Evolutionary conservation across 306 rosid genomes (phyloP).

Genomic region (Echinosophora koreensis): DNA sequence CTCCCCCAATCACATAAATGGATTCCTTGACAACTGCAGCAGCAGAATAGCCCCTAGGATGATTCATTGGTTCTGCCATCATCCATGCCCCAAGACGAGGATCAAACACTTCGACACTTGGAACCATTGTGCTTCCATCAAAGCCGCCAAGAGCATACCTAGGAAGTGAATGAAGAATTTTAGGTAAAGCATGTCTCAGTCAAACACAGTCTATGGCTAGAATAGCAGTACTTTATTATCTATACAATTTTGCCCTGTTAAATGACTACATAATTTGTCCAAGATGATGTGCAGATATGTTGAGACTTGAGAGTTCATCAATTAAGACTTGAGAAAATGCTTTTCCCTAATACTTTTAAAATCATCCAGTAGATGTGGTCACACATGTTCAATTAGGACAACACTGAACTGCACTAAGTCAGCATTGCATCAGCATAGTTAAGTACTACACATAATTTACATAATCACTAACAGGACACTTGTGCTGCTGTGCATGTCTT

Average conservation of each 20-base stretch:
- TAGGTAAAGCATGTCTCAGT: no score
- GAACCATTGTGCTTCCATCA: no score
- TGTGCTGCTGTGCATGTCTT: slow-evolving; percentile 24
- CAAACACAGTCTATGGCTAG: background rate
- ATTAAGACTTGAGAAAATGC: slow-evolving; percentile 10
- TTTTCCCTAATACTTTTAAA: slow-evolving; percentile 2
- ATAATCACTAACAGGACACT: slow-evolving; percentile 5
- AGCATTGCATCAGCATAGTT: background rate
- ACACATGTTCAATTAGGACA: slow-evolving; percentile 27
- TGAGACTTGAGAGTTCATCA: slow-evolving; percentile 9
- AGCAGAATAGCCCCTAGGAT: no score
- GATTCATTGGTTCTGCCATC: no score
- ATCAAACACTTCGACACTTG: no score
- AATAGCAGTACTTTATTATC: slow-evolving; percentile 8
- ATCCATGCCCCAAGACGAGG: no score
- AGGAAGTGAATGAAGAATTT: no score
- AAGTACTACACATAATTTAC: background rate
- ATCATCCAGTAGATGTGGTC: background rate
- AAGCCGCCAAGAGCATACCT: no score
- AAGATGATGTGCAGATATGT: slow-evolving; percentile 33
- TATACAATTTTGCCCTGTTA: slow-evolving; percentile 8
- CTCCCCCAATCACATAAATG: no score
- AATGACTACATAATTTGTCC: background rate
- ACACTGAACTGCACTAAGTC: background rate
- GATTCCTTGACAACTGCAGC: no score